Conservation (phyloP, 2,329 filamentous ascomycete species). For the Colletotrichum gloeosporioides region DNA sequence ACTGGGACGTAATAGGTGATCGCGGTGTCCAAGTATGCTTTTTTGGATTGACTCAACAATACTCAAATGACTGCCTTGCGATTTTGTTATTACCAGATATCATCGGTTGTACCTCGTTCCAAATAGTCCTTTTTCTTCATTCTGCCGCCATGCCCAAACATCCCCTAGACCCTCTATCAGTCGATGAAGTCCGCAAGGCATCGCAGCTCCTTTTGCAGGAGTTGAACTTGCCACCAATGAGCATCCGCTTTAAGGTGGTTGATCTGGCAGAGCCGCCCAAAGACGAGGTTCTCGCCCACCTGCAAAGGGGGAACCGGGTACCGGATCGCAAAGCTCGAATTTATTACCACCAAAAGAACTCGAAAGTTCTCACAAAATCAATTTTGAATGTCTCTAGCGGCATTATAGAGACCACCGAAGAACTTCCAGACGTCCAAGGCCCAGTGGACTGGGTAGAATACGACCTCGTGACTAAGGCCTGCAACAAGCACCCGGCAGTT, state of each 20-base stretch:
- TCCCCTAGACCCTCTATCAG: not conserved
- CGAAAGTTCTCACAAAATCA: not conserved
- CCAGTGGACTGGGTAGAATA: slow-evolving; percentile 47
- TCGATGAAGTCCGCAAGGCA: not conserved
- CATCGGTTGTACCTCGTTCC: not conserved
- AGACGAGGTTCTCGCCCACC: not conserved
- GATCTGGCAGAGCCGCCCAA: not conserved
- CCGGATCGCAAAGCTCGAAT: not conserved
- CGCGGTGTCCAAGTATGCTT: not conserved
- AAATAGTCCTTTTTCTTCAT: not conserved
- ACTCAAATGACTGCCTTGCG: not conserved
- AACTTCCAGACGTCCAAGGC: not conserved
- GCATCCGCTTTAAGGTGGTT: not conserved
- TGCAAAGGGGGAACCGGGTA: not conserved
- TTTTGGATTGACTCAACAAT: not conserved
- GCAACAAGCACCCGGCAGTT: slow-evolving; percentile 39
- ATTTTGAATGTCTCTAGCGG: not conserved
- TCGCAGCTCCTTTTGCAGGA: not conserved
- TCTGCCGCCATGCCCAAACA: not conserved
- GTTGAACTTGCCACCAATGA: not conserved
- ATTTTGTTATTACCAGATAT: not conserved
- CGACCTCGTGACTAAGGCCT: slow-evolving; percentile 58
- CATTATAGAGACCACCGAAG: not conserved
- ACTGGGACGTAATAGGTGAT: not conserved
- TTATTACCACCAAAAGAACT: not conserved